A percentile compares a stretch with the other conserved stretches of the same genome.
Evolutionary conservation across 176 grass and related monocot species (phyloP).

Genomic region (Zizania latifolia): DNA sequence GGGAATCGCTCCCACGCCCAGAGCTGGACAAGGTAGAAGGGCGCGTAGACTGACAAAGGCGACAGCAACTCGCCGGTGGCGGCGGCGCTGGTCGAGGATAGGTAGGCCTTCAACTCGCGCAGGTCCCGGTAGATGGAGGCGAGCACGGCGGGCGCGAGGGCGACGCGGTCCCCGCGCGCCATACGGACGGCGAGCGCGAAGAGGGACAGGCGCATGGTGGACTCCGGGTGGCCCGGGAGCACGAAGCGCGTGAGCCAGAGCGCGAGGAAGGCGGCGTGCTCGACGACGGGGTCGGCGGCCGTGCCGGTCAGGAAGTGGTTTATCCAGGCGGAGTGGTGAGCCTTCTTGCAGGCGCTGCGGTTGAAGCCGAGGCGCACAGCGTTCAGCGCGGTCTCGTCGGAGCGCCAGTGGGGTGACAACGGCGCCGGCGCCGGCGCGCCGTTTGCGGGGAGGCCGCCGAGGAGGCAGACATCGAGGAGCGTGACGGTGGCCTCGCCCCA

Average conservation of each 20-base stretch:
- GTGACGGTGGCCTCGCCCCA: slow-evolving; percentile 88
- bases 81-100: slow-evolving; percentile 10
- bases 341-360: slow-evolving; percentile 86
- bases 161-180: slow-evolving; percentile 55
- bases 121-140: slow-evolving; percentile 78
- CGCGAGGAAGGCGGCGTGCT: slow-evolving; percentile 81
- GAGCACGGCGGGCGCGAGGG: slow-evolving; percentile 64
- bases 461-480: slow-evolving; percentile 54
- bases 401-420: slow-evolving; percentile 39
- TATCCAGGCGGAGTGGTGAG: slow-evolving; percentile 84
- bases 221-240: slow-evolving; percentile 65
- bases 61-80: slow-evolving; percentile 16
- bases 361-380: slow-evolving; percentile 66
- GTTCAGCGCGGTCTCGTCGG: slow-evolving; percentile 55
- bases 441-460: slow-evolving; percentile 48
- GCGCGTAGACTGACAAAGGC: slow-evolving; percentile 52
- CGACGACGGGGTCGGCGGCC: slow-evolving; percentile 29
- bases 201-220: slow-evolving; percentile 65
- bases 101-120: slow-evolving; percentile 55
- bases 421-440: slow-evolving; percentile 51
- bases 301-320: slow-evolving; percentile 62
- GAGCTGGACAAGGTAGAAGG: slow-evolving; percentile 64
- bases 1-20: slow-evolving; percentile 92
- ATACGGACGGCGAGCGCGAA: slow-evolving; percentile 76
- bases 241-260: slow-evolving; percentile 87